Percentiles rank a stretch among this genome's conserved stretches.
phyloP scores from a whole-genome alignment of 2,329 filamentous ascomycete species.

The Penicillium oxalicum region DNA sequence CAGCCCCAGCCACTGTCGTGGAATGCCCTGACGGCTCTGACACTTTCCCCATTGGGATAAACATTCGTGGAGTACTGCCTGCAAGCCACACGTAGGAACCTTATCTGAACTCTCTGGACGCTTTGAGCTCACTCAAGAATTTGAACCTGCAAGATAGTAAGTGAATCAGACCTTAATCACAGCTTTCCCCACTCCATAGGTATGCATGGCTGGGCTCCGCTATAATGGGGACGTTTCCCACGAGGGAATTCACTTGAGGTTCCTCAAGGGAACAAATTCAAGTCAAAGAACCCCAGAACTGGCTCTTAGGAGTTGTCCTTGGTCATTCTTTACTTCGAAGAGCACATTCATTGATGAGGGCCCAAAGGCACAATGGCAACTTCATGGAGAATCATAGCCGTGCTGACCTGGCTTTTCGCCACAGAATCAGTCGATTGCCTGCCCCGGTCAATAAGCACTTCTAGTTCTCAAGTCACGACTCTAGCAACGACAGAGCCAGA shows the following conservation, averaged over 20 bases:
- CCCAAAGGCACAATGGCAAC: slow-evolving; percentile 2
- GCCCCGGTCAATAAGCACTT: slow-evolving; percentile 16
- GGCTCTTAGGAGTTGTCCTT: too few species aligned
- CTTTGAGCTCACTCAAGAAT: slow-evolving; percentile 8
- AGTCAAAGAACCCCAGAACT: background rate
- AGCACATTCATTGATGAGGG: too few species aligned
- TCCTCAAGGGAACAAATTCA: slow-evolving; percentile 7
- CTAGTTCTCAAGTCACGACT: slow-evolving; percentile 8
- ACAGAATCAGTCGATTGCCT: slow-evolving; percentile 24
- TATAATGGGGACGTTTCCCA: background rate
- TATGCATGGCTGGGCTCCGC: too few species aligned
- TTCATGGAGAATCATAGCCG: slow-evolving; percentile 21
- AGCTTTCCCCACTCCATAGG: background rate
- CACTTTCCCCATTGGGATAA: slow-evolving; percentile 14
- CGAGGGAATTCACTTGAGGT: too few species aligned
- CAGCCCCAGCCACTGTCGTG: background rate
- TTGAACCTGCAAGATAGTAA: slow-evolving; percentile 13
- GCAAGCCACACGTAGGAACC: slow-evolving; percentile 14
- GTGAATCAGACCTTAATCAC: slow-evolving; percentile 1
- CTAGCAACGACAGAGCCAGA: slow-evolving; percentile 12
- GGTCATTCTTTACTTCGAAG: too few species aligned
- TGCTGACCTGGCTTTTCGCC: slow-evolving; percentile 34
- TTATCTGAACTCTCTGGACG: slow-evolving; percentile 1
- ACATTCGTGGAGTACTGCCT: slow-evolving; percentile 12
- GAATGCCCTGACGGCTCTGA: background rate